These are phyloP conservation scores for Phallus indusiatus DNA, from an alignment of 768 basidiomycete species.

Conservation along the genomic window DNA sequence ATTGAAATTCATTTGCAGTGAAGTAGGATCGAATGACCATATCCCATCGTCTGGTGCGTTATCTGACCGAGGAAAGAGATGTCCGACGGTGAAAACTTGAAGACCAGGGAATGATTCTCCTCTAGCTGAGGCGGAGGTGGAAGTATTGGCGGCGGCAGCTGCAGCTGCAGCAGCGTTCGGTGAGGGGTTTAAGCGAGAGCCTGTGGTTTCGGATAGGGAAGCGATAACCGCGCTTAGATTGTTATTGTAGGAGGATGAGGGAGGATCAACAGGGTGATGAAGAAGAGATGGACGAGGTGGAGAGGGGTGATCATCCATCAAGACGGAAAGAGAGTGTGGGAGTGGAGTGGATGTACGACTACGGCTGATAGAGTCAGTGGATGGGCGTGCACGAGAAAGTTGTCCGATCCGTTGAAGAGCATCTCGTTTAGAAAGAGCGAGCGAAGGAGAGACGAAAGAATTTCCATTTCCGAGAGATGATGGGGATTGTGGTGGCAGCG, in stretches of 20 bases:
- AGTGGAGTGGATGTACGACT: neutral
- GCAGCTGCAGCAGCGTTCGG: neutral
- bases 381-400: conserved; percentile 32
- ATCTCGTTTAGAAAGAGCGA: conserved; percentile 30
- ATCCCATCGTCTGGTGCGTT: conserved; percentile 31
- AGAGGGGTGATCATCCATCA: conserved; percentile 21
- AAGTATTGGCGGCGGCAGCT: too few relatives aligned
- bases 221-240: neutral
- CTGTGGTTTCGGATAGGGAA: too few relatives aligned
- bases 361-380: conserved; percentile 10
- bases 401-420: conserved; percentile 46
- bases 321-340: conserved; percentile 9
- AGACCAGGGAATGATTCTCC: conserved; percentile 46
- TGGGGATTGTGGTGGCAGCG: neutral
- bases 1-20: neutral
- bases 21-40: conserved; percentile 45
- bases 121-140: conserved; percentile 12
- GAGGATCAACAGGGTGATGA: neutral
- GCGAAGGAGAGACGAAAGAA: conserved; percentile 22
- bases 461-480: conserved; percentile 17
- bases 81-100: conserved; percentile 75
- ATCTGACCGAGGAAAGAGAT: conserved; percentile 51
- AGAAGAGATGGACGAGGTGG: conserved; percentile 12
- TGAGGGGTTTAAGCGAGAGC: neutral
- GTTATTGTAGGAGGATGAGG: neutral